phyloP scores from a whole-genome alignment of 345 rosid genomes.

The Hirschfeldia incana region DNA sequence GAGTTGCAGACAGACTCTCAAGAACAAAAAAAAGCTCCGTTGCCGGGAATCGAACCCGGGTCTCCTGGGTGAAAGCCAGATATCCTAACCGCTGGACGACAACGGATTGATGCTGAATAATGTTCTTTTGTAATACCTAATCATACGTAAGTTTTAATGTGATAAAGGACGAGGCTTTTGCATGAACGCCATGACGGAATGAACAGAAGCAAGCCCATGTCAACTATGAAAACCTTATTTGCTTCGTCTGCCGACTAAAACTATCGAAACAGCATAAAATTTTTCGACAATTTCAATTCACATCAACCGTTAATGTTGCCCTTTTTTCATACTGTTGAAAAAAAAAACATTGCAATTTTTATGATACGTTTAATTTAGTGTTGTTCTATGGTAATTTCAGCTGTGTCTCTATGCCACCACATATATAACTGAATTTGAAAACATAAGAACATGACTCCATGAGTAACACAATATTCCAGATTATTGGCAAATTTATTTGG shows the following conservation, averaged over 20 bases:
- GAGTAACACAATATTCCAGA: background rate
- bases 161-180: background rate
- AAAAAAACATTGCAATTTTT: no score
- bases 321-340: no score
- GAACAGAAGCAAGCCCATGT: background rate
- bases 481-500: background rate
- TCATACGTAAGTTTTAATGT: no score
- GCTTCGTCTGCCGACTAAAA: background rate
- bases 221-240: background rate
- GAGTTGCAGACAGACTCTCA: no score
- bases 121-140: no score
- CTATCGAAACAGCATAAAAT: background rate
- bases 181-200: background rate
- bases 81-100: slow-evolving; percentile 99
- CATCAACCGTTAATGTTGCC: no score
- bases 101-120: slow-evolving; percentile 38
- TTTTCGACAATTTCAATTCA: no score
- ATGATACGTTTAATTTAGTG: background rate
- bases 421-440: background rate
- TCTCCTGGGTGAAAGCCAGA: slow-evolving; percentile 97
- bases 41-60: slow-evolving; percentile 99
- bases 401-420: background rate
- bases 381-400: background rate
- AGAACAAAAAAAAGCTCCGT: slow-evolving; percentile 42
- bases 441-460: background rate